These are phyloP conservation scores for Neurospora hispaniola DNA, from an alignment of 495 filamentous ascomycete genomes.

Conservation along the genomic window DNA sequence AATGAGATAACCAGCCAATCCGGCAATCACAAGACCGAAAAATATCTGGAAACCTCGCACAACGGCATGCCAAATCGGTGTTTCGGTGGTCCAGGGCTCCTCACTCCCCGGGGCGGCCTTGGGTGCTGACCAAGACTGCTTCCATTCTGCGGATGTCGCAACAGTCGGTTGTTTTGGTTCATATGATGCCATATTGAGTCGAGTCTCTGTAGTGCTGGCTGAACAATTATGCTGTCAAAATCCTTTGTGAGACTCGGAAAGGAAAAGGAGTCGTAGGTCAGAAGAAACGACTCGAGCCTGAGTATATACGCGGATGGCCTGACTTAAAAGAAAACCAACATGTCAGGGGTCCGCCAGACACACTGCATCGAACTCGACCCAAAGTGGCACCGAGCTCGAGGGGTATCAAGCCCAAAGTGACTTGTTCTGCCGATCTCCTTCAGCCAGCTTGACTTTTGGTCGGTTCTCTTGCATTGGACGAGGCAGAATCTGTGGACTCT, in stretches of 20 bases:
- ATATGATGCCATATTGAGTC: not conserved
- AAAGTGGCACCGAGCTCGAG: not conserved
- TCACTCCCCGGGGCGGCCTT: not conserved
- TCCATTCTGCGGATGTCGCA: not conserved
- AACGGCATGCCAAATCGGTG: slow-evolving; percentile 29
- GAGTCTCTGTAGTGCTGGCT: not conserved
- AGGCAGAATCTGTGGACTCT: not conserved
- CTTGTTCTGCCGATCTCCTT: not conserved
- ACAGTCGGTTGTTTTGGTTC: not conserved
- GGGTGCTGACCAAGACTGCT: not conserved
- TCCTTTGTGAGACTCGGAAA: not conserved
- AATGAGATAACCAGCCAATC: slow-evolving; percentile 30
- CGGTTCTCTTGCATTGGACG: not conserved
- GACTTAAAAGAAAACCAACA: not conserved
- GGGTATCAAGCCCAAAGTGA: not conserved
- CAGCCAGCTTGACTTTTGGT: not conserved
- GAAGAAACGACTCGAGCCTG: not conserved
- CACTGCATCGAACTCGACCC: not conserved
- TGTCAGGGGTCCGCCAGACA: not conserved
- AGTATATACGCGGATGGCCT: not conserved
- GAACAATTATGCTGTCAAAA: not conserved
- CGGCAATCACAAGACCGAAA: slow-evolving; percentile 26
- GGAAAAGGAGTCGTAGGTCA: not conserved
- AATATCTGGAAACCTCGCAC: slow-evolving; percentile 31
- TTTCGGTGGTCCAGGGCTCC: slow-evolving; percentile 7